A percentile compares a stretch with the other conserved stretches of the same genome.
Conservation (phyloP, 2,329 filamentous ascomycete species). For the Gyromitra esculenta region DNA sequence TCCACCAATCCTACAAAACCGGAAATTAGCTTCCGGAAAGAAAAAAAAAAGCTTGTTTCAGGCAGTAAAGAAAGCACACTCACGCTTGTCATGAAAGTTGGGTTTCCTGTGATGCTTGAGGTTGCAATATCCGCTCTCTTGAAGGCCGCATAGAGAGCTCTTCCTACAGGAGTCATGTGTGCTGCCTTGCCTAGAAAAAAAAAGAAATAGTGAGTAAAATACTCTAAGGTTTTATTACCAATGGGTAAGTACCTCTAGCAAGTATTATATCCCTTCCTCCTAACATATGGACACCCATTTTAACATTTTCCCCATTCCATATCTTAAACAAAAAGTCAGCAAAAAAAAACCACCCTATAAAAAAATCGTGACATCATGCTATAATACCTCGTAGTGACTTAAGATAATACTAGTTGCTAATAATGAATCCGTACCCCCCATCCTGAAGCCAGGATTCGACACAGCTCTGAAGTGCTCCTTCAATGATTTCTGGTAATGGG, state of each 20-base stretch:
- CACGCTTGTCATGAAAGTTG: constrained; percentile 56
- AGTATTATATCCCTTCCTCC: constrained; percentile 57
- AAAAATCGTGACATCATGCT: not conserved
- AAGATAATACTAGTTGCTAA: constrained; percentile 56
- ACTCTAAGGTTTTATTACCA: not conserved
- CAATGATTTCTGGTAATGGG: constrained; percentile 56
- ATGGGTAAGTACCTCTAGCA: constrained; percentile 49
- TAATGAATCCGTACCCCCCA: constrained; percentile 53
- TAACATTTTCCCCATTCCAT: constrained; percentile 57
- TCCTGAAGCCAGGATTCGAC: constrained; percentile 45
- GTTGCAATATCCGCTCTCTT: constrained; percentile 56
- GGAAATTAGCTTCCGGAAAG: constrained; percentile 6
- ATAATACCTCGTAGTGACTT: constrained; percentile 56
- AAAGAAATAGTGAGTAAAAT: constrained; percentile 22
- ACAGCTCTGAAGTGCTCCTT: constrained; percentile 55
- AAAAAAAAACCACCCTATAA: not conserved
- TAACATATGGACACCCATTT: constrained; percentile 58
- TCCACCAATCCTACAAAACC: constrained; percentile 56
- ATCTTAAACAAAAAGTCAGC: constrained; percentile 45
- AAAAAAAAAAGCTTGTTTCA: not conserved
- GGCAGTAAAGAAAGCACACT: constrained; percentile 10
- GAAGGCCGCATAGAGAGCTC: constrained; percentile 56
- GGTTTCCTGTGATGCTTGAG: constrained; percentile 56
- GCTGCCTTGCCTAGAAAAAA: constrained; percentile 53
- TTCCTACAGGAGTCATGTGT: constrained; percentile 57